Percentiles rank a stretch among this genome's conserved stretches.
These are phyloP conservation scores for Camelina hispida DNA, from an alignment of 345 rosid genomes.

Conservation along the genomic window DNA sequence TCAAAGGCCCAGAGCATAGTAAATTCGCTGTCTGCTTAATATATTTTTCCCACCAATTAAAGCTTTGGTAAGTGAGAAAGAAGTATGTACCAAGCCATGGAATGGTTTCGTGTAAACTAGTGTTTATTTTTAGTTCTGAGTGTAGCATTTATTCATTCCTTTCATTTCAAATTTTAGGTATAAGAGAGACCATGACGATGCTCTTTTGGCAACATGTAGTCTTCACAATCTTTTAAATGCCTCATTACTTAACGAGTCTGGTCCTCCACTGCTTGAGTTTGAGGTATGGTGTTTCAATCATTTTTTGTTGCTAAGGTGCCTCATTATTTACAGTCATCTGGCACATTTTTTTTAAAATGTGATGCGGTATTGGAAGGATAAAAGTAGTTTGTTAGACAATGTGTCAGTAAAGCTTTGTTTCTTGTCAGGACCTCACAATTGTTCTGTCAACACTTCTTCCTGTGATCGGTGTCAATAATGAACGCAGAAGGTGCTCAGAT, in stretches of 20 bases:
- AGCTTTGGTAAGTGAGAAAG: slow-evolving; percentile 13
- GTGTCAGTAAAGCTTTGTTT: slow-evolving; percentile 33
- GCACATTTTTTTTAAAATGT: slow-evolving; percentile 3
- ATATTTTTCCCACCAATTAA: slow-evolving; percentile 6
- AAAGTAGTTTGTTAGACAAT: not conserved
- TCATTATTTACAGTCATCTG: slow-evolving; percentile 15
- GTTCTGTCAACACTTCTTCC: slow-evolving; percentile 91
- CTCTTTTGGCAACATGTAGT: slow-evolving; percentile 84
- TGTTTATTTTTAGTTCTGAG: slow-evolving; percentile 6
- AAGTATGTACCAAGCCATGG: slow-evolving; percentile 20
- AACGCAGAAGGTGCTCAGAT: slow-evolving; percentile 60
- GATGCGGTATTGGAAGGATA: slow-evolving; percentile 14
- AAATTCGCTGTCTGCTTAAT: slow-evolving; percentile 17
- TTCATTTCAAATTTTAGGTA: slow-evolving; percentile 55
- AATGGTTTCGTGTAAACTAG: slow-evolving; percentile 6
- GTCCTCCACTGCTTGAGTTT: slow-evolving; percentile 97
- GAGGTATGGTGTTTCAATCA: slow-evolving; percentile 62
- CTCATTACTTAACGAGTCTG: slow-evolving; percentile 82
- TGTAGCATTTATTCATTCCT: slow-evolving; percentile 26
- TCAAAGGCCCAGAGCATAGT: slow-evolving; percentile 14
- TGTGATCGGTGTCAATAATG: slow-evolving; percentile 67
- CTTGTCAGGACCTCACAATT: slow-evolving; percentile 76
- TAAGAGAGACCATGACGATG: slow-evolving; percentile 81
- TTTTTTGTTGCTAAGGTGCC: slow-evolving; percentile 21
- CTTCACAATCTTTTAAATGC: slow-evolving; percentile 79